Evolutionary conservation across 371 early-diverging fungal species (phyloP), one percentile per base, ranked within the genome.

Genomic region (Fennellomyces sp.): DNA sequence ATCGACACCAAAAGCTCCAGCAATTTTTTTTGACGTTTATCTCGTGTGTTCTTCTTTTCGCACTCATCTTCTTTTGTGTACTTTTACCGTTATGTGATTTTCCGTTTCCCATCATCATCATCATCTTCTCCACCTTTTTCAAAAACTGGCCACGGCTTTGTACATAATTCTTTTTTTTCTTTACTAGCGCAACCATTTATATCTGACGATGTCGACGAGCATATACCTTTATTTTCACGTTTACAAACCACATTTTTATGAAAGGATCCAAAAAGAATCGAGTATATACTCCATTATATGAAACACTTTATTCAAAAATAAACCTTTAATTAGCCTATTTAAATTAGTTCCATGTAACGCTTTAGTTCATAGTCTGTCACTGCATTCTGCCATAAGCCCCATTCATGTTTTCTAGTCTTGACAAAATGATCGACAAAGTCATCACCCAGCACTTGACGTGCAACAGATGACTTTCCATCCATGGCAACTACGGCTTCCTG

Each of bases 341-440:
- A 87, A 42, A 88, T 69, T 8, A 88, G 68, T 61, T 91, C 91
- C 80, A 91, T 78, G 64, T 92, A 91, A 19, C 91, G 80, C 53
- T 80, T 80, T 10, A 83, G 66, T 68, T 94, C 95, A 86, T 87
- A 93, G 49, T 84, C 82, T 0, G 95, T 93, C 17, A 93, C 91
- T 25, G 88, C 82, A 35, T 72, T 73, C 58, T 88, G 86, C 91
- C 91, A 94, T 25, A 83, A 52, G 17, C 78, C 64, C 82, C 89
- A 85, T 72, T 94, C 95, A 69, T 91, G 88, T 60, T 75, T 64
- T 31, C 93, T 67, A 19, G 91, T 92, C 17, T 79, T 81, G 2
- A 74, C 86, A 78, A 81, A 93, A 64, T 93, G 93, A 27, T 91
- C 83, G 17, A 94, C 87, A 77, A 94, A 93, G 3, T 62, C 85